Evolutionary conservation across 495 filamentous ascomycete genomes (phyloP), one percentile per base, ranked within the genome.

Genomic region (Penicillium simplicissimum): DNA sequence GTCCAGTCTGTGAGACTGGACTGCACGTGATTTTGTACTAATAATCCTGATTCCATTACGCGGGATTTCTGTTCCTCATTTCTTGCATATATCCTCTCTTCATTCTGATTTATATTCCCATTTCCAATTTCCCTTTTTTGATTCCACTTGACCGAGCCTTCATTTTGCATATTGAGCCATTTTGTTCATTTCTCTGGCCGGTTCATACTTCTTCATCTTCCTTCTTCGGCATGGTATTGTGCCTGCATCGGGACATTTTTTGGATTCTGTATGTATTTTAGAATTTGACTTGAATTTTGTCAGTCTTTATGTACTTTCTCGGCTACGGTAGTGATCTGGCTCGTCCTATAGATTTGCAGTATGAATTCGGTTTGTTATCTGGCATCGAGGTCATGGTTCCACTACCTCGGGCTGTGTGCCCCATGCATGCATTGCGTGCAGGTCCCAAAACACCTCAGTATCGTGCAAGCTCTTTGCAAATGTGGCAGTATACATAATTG

Each of bases 31-130:
- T 59, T 40, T 17, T 53, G 61, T 66, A 59, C 38, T 62, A 23
- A 53, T 53, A 36, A 53, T 35, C 55, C 62, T 57, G 23, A 31
- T 4, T 66, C 48, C 45, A 31, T 19, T 17, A 33, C 43, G 54
- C 43, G 51, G 33, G 49, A 45, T 38, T 53, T 35, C 31, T 35
- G 45, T 11, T 23, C 10, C 54, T 8, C 38, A 56, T 35, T 58
- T 62, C 21, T 42, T 62, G 63, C 63, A 65, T 58, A 65, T 65
- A 66, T 66, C 43, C 55, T 66, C 28, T 43, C 37, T 45, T 42
- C 28, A 25, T 58, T 23, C 36, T 28, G 19, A 19, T 25, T 59
- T 48, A 36, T 49, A 31, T 23, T 49, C 42, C 56, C 38, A 52
- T 28, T 52, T 19, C 21, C 28, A 7, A 6, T 31, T 31, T 4